Base-by-base conservation (phyloP, 2,329 filamentous ascomycete genomes). In the Acrocalymma vagum region DNA sequence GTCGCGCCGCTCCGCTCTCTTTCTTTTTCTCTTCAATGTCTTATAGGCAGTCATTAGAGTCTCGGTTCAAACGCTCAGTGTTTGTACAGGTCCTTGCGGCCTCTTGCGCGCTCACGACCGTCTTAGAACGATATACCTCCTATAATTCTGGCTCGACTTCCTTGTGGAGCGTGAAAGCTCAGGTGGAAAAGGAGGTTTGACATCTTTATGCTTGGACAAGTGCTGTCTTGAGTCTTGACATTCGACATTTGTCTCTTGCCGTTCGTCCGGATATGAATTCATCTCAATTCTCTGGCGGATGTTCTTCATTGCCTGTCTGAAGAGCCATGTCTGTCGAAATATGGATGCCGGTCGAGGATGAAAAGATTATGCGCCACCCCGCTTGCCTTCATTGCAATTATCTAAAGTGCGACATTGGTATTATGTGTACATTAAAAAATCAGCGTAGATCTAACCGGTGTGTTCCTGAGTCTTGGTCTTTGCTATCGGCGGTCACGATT, bases 61-160 rank as follows among this genome's bases (percentile, higher is more conserved):
- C 94, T 95, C 93, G 92, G 88, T 88, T 85, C 84, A 88, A 84
- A 88, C 84, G 45, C 63, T 92, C 89, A 90, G 82, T 97, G 83
- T 88, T 90, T 91, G 85, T 88, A 90, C 88, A 95, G 90, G 83
- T 86, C 85, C 79, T 72, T 22, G 79, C 75, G 86, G 78, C 81
- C 88, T 92, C 87, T 77, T 78, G 89, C 92, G 93, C 90, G 94
- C 94, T 99, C 91, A 92, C 86, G 90, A 91, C 88, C 80, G 88
- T 88, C 93, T 87, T 90, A 95, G 89, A 88, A 70, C 78, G 83
- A 77, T 72, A 73, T 76, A 77, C 79, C 85, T 82, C 84, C 67
- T 72, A 60, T 64, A 87, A 55, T 60, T 53, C 72, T 72, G 63
- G 62, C 65, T 72, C 63, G 62, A 71, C 64, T 69, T 85, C 77